Percentiles rank a stretch among this genome's conserved stretches.
Conservation (phyloP, 495 filamentous ascomycete genomes). For the Durotheca rogersii region DNA sequence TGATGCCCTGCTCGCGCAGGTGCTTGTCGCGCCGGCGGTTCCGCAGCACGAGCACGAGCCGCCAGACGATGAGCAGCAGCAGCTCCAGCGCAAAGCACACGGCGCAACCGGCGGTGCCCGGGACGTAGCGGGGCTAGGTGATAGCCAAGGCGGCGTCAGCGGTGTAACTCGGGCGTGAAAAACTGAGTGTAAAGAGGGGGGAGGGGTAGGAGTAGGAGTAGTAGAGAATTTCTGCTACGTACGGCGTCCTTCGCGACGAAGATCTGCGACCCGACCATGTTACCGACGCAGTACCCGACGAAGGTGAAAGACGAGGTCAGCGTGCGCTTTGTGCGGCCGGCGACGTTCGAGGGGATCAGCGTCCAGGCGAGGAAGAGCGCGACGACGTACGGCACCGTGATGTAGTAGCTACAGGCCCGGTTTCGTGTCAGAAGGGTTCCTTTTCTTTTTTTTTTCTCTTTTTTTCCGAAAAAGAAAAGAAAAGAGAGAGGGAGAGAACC, state of each 20-base stretch:
- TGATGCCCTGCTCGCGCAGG: slow-evolving; percentile 26
- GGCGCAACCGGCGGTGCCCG: slow-evolving; percentile 31
- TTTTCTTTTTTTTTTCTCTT: no score
- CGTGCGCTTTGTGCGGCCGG: slow-evolving; percentile 38
- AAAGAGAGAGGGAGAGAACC: slow-evolving; percentile 1
- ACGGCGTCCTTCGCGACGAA: slow-evolving; percentile 52
- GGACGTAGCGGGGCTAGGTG: slow-evolving; percentile 37
- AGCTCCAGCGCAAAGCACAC: slow-evolving; percentile 34
- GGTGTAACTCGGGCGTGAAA: no score
- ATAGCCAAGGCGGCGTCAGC: no score
- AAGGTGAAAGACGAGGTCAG: slow-evolving; percentile 44
- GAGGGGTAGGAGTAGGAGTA: slow-evolving; percentile 26
- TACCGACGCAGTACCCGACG: slow-evolving; percentile 52
- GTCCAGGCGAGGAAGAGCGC: slow-evolving; percentile 36
- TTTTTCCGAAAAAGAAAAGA: no score
- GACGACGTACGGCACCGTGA: slow-evolving; percentile 30
- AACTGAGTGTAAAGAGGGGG: slow-evolving; percentile 32
- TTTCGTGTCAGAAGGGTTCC: no score
- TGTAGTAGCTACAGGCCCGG: slow-evolving; percentile 26
- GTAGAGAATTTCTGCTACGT: slow-evolving; percentile 30
- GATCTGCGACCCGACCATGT: slow-evolving; percentile 61
- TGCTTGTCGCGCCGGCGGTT: slow-evolving; percentile 31
- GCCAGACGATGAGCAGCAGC: slow-evolving; percentile 28
- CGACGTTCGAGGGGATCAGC: slow-evolving; percentile 36
- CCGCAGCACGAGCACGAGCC: slow-evolving; percentile 28